phyloP scores from a whole-genome alignment of 1,284 basidiomycete species.

The Takashimella tepidaria region DNA sequence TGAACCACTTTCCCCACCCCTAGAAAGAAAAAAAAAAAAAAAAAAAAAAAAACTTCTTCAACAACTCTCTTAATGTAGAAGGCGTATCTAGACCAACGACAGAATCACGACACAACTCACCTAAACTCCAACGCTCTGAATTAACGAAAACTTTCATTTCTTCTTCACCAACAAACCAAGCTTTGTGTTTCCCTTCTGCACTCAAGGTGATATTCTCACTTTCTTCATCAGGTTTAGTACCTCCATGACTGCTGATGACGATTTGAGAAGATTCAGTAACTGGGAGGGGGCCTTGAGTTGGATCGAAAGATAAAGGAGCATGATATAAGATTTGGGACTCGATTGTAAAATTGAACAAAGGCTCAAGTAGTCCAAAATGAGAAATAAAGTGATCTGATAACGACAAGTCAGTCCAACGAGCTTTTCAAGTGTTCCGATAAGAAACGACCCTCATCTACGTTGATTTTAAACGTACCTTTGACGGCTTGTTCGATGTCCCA shows the following conservation, averaged over 20 bases:
- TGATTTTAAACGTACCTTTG: slow-evolving; percentile 52
- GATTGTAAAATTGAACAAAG: slow-evolving; percentile 81
- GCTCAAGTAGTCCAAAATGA: slow-evolving; percentile 57
- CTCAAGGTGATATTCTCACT: slow-evolving; percentile 16
- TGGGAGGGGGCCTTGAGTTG: too few relatives aligned
- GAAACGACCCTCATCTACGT: background rate
- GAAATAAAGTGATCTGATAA: slow-evolving; percentile 66
- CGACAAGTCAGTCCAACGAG: background rate
- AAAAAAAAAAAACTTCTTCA: too few relatives aligned
- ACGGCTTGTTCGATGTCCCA: slow-evolving; percentile 71
- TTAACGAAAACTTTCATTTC: slow-evolving; percentile 89
- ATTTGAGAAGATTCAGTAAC: slow-evolving; percentile 10
- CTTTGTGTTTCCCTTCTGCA: slow-evolving; percentile 40
- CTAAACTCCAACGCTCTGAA: slow-evolving; percentile 89
- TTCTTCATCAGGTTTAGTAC: slow-evolving; percentile 12
- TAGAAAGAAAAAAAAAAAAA: too few relatives aligned
- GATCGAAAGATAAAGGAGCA: slow-evolving; percentile 83
- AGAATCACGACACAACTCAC: slow-evolving; percentile 50
- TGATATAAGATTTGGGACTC: slow-evolving; percentile 93
- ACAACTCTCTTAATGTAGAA: too few relatives aligned
- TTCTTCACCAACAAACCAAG: slow-evolving; percentile 64
- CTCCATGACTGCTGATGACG: too few relatives aligned
- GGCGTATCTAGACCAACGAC: too few relatives aligned
- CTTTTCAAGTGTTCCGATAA: too few relatives aligned
- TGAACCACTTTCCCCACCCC: too few relatives aligned